These are phyloP conservation scores for Fusarium napiforme DNA, from an alignment of 2,329 filamentous ascomycete genomes.

Conservation along the genomic window DNA sequence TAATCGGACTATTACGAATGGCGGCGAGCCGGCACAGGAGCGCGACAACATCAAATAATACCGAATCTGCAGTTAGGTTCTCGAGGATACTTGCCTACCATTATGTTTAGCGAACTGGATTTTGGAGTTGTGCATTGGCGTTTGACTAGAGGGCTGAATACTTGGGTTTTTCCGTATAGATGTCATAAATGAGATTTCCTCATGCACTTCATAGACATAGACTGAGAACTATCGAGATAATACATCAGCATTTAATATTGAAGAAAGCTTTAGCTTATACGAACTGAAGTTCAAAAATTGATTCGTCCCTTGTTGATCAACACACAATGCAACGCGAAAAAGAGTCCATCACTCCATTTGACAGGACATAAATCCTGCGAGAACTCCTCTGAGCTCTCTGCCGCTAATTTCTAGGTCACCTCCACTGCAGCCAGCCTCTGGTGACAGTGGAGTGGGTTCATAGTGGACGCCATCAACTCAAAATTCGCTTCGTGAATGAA, in stretches of 20 bases:
- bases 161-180: not conserved
- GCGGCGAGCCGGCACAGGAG: not conserved
- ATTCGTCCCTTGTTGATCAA: no score
- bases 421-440: not conserved
- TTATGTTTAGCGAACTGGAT: not conserved
- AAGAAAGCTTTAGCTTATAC: not conserved
- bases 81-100: not conserved
- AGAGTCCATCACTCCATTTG: not conserved
- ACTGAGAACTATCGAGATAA: not conserved
- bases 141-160: not conserved
- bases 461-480: not conserved
- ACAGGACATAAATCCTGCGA: not conserved
- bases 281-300: not conserved
- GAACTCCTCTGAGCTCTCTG: not conserved
- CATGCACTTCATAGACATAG: not conserved
- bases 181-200: not conserved
- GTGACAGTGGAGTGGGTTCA: not conserved
- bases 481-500: not conserved
- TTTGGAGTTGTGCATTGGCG: not conserved
- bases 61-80: no score
- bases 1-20: not conserved
- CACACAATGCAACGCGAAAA: no score
- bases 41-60: not conserved
- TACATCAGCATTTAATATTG: not conserved
- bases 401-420: not conserved